Conservation (phyloP, 2,329 filamentous ascomycete genomes). For the Exophiala phaeomuriformis region DNA sequence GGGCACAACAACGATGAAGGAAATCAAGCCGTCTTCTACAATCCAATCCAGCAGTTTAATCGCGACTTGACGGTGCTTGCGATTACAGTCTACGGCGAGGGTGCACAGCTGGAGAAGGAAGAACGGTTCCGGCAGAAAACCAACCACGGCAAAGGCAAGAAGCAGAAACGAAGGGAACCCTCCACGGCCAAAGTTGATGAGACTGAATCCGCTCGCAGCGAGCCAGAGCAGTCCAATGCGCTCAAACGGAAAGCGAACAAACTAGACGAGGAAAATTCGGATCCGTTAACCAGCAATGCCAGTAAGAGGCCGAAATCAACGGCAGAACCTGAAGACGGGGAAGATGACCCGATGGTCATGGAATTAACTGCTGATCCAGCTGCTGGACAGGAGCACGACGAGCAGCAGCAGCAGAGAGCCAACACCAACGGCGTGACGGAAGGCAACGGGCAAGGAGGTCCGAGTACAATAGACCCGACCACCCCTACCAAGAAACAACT, state of each 20-base stretch:
- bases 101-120: conserved; percentile 49
- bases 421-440: not conserved
- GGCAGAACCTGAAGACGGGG: conserved; percentile 8
- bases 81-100: conserved; percentile 80
- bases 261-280: conserved; percentile 16
- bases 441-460: not conserved
- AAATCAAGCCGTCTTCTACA: conserved; percentile 85
- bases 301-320: conserved; percentile 10
- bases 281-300: not conserved
- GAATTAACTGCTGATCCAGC: conserved; percentile 8
- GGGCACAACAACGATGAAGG: conserved; percentile 52
- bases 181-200: not conserved
- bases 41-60: conserved; percentile 98
- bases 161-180: conserved; percentile 34
- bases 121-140: conserved; percentile 34
- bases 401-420: conserved; percentile 5
- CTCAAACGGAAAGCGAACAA: conserved; percentile 29
- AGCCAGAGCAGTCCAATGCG: conserved; percentile 10
- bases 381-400: conserved; percentile 7
- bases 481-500: conserved; percentile 32
- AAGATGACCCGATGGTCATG: conserved; percentile 12
- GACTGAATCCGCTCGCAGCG: not conserved
- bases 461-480: not conserved
- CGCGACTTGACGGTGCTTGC: conserved; percentile 87
- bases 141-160: conserved; percentile 32